Conservation (phyloP, 2,329 filamentous ascomycete species). For the Metarhizium guizhouense region DNA sequence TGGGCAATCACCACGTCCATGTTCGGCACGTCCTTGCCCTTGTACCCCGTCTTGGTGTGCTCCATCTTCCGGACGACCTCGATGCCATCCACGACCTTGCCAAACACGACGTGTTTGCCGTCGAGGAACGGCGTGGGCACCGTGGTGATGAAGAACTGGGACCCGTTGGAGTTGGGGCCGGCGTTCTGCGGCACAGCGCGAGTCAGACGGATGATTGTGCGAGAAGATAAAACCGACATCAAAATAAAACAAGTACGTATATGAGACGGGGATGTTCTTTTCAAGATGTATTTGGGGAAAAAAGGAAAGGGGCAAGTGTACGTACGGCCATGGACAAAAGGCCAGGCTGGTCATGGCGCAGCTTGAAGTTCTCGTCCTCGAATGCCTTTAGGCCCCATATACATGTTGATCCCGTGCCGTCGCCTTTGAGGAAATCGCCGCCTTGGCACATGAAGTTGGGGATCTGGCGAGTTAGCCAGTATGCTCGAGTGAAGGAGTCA, state of each 20-base stretch:
- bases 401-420: slow-evolving; percentile 79
- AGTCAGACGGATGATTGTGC: not conserved
- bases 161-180: slow-evolving; percentile 86
- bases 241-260: no score
- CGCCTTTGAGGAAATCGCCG: slow-evolving; percentile 88
- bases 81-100: slow-evolving; percentile 81
- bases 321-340: slow-evolving; percentile 88
- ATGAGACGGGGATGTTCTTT: no score
- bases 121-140: slow-evolving; percentile 81
- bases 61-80: slow-evolving; percentile 91
- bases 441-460: slow-evolving; percentile 97
- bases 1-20: slow-evolving; percentile 76
- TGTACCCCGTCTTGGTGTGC: slow-evolving; percentile 70
- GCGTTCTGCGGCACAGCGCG: slow-evolving; percentile 53
- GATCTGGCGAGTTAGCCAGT: slow-evolving; percentile 49
- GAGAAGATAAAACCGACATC: no score
- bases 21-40: slow-evolving; percentile 70
- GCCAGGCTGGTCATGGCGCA: slow-evolving; percentile 72
- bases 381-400: slow-evolving; percentile 85
- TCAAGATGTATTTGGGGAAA: not conserved
- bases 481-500: no score
- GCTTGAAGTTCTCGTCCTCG: slow-evolving; percentile 78
- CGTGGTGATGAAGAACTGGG: slow-evolving; percentile 96
- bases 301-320: slow-evolving; percentile 12
- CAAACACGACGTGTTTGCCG: slow-evolving; percentile 92